Base-by-base conservation (phyloP, 352 stramenopile genomes). In the Achlya hypogyna region DNA sequence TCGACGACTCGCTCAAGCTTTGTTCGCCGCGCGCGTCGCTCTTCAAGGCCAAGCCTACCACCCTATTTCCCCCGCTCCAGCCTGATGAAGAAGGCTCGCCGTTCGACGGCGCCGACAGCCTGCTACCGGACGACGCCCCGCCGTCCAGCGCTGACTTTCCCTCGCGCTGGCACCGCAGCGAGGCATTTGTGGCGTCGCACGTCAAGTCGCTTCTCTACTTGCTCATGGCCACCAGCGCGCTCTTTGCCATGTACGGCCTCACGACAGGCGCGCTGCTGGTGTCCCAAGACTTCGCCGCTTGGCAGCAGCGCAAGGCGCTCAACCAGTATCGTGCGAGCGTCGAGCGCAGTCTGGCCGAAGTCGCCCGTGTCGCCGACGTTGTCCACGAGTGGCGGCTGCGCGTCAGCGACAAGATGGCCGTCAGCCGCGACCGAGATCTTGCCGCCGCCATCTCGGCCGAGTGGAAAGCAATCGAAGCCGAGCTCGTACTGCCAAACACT, bases 211-310 rank as follows among this genome's bases (percentile, higher is more conserved):
- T 56, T 12, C 8, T 67, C 12, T 67, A 49, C 18, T n/a, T 27
- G 38, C 28, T 67, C 20, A 18, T 60, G 51, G 18, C 47, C 5
- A n/a, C 28, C 8, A 67, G 60, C 23, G 28, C 59, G 3, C 9
- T 67, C 23, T 67, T 67, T 67, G 60, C 42, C 20, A 45, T 67
- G 10, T 45, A 16, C 20, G 60, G 60, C 4, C 16, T 58, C 0
- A 23, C 23, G 3, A 22, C 35, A 22, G 47, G 38, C 45, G 28
- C 51, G 31, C 43, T 67, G 20, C 14, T 34, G 34, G 42, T 59
- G 18, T 31, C 60, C 12, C 60, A 67, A 34, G 60, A 67, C 23
- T 67, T 60, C 42, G 42, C 51, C 40, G 60, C 60, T 14, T 67
- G 60, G 60, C 51, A 67, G 32, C 38, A 58, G 16, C 45, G 60